Conservation (phyloP, 805 yeast genomes). For the Pichia gijzeniarum region DNA sequence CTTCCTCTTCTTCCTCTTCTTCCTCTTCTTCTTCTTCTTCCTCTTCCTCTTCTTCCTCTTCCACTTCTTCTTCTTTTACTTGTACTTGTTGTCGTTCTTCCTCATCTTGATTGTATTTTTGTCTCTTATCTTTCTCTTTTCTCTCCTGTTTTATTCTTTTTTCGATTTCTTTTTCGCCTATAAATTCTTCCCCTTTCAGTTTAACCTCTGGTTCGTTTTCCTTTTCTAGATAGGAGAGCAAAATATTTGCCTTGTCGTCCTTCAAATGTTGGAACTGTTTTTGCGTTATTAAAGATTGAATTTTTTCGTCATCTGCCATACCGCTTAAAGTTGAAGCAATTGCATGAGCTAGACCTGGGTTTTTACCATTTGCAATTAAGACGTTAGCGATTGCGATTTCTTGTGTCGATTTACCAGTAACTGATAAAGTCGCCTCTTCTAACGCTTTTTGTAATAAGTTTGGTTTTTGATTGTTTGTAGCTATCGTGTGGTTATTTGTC, state of each 20-base stretch:
- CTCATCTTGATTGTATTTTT: not conserved
- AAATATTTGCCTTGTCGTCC: not conserved
- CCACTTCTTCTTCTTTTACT: too few relatives aligned
- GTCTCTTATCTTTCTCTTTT: too few relatives aligned
- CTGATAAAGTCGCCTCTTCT: slow-evolving; percentile 49
- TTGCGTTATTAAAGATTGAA: slow-evolving; percentile 8
- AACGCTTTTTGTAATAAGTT: slow-evolving; percentile 38
- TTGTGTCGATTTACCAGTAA: slow-evolving; percentile 47
- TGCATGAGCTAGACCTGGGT: slow-evolving; percentile 36
- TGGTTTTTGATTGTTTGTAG: not conserved
- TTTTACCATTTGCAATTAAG: slow-evolving; percentile 43
- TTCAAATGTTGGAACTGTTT: not conserved
- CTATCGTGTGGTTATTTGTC: not conserved
- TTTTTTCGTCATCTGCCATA: slow-evolving; percentile 16
- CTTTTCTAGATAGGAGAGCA: too few relatives aligned
- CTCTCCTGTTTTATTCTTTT: too few relatives aligned
- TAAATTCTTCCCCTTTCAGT: not conserved
- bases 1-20: too few relatives aligned
- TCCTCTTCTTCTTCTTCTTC: too few relatives aligned
- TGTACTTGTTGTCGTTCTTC: not conserved
- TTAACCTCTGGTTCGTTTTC: not conserved
- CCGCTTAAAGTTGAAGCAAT: slow-evolving; percentile 23
- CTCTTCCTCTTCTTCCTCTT: too few relatives aligned
- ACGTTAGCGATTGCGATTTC: slow-evolving; percentile 46
- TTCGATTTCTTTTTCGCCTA: too few relatives aligned